Base-by-base conservation (phyloP, 441 rosid genomes). In the Sinapis alba region DNA sequence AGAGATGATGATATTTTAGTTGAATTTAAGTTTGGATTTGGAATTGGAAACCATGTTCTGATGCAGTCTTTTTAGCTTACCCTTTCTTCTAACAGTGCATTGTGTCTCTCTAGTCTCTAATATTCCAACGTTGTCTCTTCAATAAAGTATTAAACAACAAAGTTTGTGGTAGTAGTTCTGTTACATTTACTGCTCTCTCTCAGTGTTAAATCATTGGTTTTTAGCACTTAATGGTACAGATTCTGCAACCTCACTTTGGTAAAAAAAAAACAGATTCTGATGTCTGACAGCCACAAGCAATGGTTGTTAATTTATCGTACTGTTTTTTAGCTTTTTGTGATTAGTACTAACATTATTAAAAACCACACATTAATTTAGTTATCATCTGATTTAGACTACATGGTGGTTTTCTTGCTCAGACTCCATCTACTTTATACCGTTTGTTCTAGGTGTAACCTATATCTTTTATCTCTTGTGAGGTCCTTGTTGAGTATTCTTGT, bases 391-490 rank as follows among this genome's bases (percentile, higher is more conserved):
- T 38, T 78, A 50, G 83, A 72, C 80, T 73, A 58, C 73, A 28
- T 77, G 80, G 89, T 89, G 89, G 84, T 72, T 77, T 58, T 79
- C 90, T 77, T 41, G 63, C 76, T 89, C 90, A 79, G 81, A 86
- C 69, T 62, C 86, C 93, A 87, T 77, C 73, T 28, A 19, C 72
- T 73, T 59, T 50, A 64, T 86, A 76, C 75, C 57, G 28, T 68
- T 71, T 76, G 75, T 73, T 77, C 62, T 59, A 53, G 43, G 43
- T 51, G 64, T 72, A 51, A 11, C 74, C 67, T 71, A 63, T 76
- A 51, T 73, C 50, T 58, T 57, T 65, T 74, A 2, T 50, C 34
- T 68, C 67, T 77, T 68, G 72, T 72, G 41, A 50, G 79, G 74
- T 60, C 60, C 28, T 51, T 15, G 10, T 8, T 41, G 64, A 28